These are phyloP conservation scores for Candolleomyces eurysporus DNA, from an alignment of 768 basidiomycete species.

Conservation along the genomic window DNA sequence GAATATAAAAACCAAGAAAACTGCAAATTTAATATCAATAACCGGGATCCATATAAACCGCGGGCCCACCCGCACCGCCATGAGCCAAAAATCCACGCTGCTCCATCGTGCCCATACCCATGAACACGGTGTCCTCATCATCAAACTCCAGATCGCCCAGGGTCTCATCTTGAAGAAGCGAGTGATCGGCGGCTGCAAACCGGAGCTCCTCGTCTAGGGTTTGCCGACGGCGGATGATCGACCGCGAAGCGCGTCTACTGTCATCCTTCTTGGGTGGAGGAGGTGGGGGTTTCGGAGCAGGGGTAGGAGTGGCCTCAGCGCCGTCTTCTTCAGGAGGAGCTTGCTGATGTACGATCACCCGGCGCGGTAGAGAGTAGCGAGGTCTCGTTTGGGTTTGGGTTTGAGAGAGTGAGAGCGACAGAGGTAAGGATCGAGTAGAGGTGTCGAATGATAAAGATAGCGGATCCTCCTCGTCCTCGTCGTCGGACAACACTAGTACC, in stretches of 20 bases:
- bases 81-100: conserved; percentile 65
- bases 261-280: no score
- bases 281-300: no score
- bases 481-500: background rate
- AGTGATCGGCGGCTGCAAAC: conserved; percentile 26
- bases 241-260: background rate
- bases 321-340: no score
- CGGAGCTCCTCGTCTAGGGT: conserved; percentile 72
- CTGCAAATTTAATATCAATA: background rate
- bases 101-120: conserved; percentile 55
- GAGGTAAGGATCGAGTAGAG: no score
- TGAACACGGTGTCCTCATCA: conserved; percentile 48
- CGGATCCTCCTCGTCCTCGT: conserved; percentile 26
- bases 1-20: background rate
- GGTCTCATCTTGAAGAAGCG: conserved; percentile 14
- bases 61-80: conserved; percentile 69
- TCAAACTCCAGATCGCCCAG: conserved; percentile 23
- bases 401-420: no score
- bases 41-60: conserved; percentile 71
- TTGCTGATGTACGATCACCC: no score
- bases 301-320: no score
- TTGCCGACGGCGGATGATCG: conserved; percentile 28
- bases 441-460: conserved; percentile 26
- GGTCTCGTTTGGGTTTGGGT: no score
- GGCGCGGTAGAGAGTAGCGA: no score